Evolutionary conservation across 371 early-diverging fungal species (phyloP).

Genomic region (Coemansia sp.): DNA sequence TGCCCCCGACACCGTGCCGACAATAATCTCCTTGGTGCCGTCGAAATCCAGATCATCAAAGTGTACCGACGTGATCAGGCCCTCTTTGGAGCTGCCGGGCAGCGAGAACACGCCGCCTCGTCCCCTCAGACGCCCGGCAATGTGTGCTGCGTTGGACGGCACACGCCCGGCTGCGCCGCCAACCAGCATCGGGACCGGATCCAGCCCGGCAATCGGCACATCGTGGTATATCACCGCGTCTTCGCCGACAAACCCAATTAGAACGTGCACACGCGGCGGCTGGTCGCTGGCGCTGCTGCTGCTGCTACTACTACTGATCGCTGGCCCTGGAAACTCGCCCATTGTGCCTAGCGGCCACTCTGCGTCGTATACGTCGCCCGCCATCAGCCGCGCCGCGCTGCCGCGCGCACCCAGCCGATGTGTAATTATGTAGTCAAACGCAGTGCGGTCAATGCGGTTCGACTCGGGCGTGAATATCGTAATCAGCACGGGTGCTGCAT

Average conservation of each 20-base stretch:
- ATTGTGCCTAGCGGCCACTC: conserved; percentile 41
- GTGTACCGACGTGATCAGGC: conserved; percentile 61
- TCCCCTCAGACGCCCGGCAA: conserved; percentile 34
- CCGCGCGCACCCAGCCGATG: conserved; percentile 7
- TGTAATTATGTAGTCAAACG: conserved; percentile 25
- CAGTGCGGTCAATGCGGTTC: conserved; percentile 30
- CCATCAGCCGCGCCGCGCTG: conserved; percentile 10
- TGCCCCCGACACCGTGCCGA: conserved; percentile 73
- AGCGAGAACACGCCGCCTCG: conserved; percentile 45
- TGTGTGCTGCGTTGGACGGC: conserved; percentile 28
- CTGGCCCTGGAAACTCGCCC: conserved; percentile 7
- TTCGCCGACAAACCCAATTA: conserved; percentile 46
- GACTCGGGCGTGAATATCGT: conserved; percentile 42
- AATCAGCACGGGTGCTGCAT: conserved; percentile 44
- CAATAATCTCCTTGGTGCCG: conserved; percentile 66
- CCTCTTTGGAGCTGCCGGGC: conserved; percentile 38
- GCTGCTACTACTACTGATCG: background rate
- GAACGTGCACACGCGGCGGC: conserved; percentile 33
- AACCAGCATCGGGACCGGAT: conserved; percentile 47
- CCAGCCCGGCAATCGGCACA: conserved; percentile 41
- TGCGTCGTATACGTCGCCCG: conserved; percentile 31
- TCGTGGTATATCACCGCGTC: conserved; percentile 48
- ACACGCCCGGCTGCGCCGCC: conserved; percentile 30
- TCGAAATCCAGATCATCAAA: conserved; percentile 76
- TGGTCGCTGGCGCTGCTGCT: background rate